A percentile compares a stretch with the other conserved stretches of the same genome.
Conservation (phyloP, 345 rosid species). For the Ceriops tagal region DNA sequence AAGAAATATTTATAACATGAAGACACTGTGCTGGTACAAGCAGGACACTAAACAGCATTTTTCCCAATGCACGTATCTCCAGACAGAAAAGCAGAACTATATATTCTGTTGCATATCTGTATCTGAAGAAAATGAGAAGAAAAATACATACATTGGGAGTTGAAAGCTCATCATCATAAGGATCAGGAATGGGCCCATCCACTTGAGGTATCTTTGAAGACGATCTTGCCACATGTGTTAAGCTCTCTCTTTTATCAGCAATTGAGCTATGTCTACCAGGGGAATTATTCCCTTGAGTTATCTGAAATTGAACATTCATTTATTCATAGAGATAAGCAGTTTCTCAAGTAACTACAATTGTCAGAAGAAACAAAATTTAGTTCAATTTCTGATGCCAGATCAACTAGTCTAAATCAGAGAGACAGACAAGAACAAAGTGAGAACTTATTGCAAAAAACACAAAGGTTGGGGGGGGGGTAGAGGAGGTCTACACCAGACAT, state of each 20-base stretch:
- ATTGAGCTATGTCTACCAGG: slow-evolving; percentile 14
- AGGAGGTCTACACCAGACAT: no score
- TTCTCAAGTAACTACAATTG: background rate
- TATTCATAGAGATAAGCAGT: background rate
- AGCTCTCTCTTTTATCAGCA: slow-evolving; percentile 20
- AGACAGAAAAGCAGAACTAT: background rate
- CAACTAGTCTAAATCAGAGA: no score
- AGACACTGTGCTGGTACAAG: background rate
- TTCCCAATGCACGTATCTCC: background rate
- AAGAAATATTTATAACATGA: background rate
- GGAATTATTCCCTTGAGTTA: slow-evolving; percentile 24
- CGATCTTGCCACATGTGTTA: slow-evolving; percentile 18
- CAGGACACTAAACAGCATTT: background rate
- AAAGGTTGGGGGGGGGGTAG: no score
- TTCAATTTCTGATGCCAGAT: no score
- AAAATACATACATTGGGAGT: slow-evolving; percentile 78
- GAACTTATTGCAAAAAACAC: no score
- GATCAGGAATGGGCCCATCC: slow-evolving; percentile 96
- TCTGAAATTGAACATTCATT: slow-evolving; percentile 32
- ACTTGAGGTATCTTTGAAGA: slow-evolving; percentile 66
- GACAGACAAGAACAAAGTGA: no score
- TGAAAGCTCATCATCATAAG: slow-evolving; percentile 84
- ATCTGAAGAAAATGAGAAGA: background rate
- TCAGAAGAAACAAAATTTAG: background rate
- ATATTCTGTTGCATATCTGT: background rate